phyloP scores from a whole-genome alignment of 352 stramenopile genomes.

The Globisporangium rhizosaccharum region DNA sequence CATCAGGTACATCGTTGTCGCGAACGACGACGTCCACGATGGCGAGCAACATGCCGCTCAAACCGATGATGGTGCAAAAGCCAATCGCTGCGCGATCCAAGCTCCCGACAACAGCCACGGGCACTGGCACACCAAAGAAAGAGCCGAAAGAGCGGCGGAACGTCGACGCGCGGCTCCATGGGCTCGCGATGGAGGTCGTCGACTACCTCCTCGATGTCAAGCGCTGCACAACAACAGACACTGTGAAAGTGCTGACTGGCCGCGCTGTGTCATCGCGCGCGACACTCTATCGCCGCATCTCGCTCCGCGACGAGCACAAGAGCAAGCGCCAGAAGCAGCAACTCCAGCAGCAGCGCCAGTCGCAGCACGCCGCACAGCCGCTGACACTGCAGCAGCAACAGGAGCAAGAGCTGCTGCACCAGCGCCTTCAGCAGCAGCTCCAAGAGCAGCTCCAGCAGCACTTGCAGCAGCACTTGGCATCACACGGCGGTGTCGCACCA shows the following conservation, averaged over 20 bases:
- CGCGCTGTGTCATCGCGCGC: not conserved
- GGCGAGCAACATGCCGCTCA: not conserved
- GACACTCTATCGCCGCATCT: not conserved
- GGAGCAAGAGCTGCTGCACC: not conserved
- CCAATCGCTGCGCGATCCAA: not conserved
- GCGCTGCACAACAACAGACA: not conserved
- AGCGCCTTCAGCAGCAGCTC: not conserved
- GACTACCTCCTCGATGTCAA: not conserved
- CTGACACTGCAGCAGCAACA: not conserved
- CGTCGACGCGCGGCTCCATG: not conserved
- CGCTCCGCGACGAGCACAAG: not conserved
- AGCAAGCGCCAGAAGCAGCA: not conserved
- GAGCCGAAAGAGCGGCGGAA: not conserved
- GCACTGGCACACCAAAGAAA: not conserved
- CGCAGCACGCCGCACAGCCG: not conserved
- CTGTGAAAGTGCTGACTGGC: not conserved
- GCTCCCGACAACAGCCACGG: not conserved
- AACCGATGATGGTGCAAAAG: not conserved
- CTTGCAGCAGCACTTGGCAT: too few relatives aligned
- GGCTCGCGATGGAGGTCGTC: not conserved
- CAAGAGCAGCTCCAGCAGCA: not conserved
- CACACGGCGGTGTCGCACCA: too few relatives aligned
- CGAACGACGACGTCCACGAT: not conserved
- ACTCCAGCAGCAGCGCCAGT: not conserved
- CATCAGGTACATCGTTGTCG: not conserved